Evolutionary conservation across 129 eudicot genomes (phyloP).

Genomic region (Heracleum sosnowskyi): DNA sequence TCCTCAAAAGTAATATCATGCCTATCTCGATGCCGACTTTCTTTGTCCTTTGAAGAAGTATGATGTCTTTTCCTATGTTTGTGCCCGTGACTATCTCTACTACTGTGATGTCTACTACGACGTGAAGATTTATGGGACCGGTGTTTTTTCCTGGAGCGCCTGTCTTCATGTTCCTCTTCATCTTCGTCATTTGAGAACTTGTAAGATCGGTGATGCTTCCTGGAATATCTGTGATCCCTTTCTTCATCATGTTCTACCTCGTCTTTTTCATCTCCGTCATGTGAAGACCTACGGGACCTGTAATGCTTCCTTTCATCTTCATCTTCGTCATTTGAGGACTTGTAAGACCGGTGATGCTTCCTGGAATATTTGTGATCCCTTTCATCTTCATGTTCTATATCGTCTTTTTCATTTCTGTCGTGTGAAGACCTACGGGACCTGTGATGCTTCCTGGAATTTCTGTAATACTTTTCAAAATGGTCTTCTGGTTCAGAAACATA

Average conservation of each 20-base stretch:
- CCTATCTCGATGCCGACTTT: slow-evolving; percentile 26
- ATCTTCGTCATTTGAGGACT: slow-evolving; percentile 11
- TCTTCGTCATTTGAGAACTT: slow-evolving; percentile 13
- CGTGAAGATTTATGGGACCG: slow-evolving; percentile 44
- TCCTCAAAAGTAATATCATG: slow-evolving; percentile 35
- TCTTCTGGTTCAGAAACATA: slow-evolving; percentile 9
- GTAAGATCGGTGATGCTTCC: slow-evolving; percentile 18
- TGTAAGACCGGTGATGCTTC: slow-evolving; percentile 19
- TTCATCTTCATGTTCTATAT: slow-evolving; percentile 18
- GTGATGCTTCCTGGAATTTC: slow-evolving; percentile 23
- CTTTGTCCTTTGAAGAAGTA: slow-evolving; percentile 33
- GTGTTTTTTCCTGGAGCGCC: slow-evolving; percentile 38
- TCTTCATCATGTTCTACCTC: slow-evolving; percentile 20
- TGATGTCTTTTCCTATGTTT: slow-evolving; percentile 47
- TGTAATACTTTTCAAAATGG: slow-evolving; percentile 20
- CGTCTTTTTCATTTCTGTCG: slow-evolving; percentile 15
- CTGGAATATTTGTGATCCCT: slow-evolving; percentile 22
- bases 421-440: slow-evolving; percentile 11
- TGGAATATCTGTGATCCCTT: slow-evolving; percentile 21
- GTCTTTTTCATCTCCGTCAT: slow-evolving; percentile 15
- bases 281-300: slow-evolving; percentile 6
- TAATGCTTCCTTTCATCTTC: slow-evolving; percentile 3
- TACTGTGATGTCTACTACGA: slow-evolving; percentile 28
- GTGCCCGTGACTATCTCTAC: slow-evolving; percentile 29
- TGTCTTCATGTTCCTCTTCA: slow-evolving; percentile 20